phyloP scores from a whole-genome alignment of 2,329 filamentous ascomycete genomes.

The Nemania sp. region DNA sequence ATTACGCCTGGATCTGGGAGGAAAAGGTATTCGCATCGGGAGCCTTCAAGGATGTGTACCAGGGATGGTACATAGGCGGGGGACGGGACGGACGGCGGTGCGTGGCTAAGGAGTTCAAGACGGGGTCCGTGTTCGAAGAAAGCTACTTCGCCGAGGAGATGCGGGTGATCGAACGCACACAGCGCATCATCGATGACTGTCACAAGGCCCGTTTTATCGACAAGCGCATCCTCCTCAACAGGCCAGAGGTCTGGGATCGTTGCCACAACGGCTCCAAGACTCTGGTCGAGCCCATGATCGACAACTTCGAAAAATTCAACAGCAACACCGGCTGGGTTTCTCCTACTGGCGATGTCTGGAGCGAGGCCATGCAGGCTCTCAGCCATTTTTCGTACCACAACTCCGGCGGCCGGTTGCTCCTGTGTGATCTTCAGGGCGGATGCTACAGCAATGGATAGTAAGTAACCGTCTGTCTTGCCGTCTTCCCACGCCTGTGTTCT shows the following conservation, averaged over 20 bases:
- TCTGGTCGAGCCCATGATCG: conserved; percentile 45
- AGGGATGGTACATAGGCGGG: conserved; percentile 38
- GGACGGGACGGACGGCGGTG: conserved; percentile 39
- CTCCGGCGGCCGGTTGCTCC: conserved; percentile 41
- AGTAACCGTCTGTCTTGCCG: conserved; percentile 1
- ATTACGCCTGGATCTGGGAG: rapidly evolving
- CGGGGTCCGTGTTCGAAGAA: conserved; percentile 38
- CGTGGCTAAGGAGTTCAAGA: conserved; percentile 47
- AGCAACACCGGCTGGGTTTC: conserved; percentile 48
- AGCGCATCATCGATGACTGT: conserved; percentile 43
- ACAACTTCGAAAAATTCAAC: conserved; percentile 49
- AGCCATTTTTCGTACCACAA: conserved; percentile 49
- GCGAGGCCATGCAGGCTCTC: conserved; percentile 46
- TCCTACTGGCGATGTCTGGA: conserved; percentile 35
- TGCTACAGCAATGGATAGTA: conserved; percentile 39
- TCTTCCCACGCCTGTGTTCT: not conserved
- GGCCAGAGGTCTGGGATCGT: conserved; percentile 41
- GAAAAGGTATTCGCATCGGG: not conserved
- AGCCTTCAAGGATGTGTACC: conserved; percentile 32
- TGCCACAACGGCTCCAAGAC: conserved; percentile 25
- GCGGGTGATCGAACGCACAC: conserved; percentile 41
- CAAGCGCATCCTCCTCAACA: conserved; percentile 43
- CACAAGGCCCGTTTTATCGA: conserved; percentile 38
- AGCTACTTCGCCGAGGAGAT: conserved; percentile 45
- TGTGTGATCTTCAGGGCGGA: conserved; percentile 50